A percentile compares a stretch with the other conserved stretches of the same genome.
Conservation (phyloP, 2,329 filamentous ascomycete species). For the Chrysosporium keratinophilum region DNA sequence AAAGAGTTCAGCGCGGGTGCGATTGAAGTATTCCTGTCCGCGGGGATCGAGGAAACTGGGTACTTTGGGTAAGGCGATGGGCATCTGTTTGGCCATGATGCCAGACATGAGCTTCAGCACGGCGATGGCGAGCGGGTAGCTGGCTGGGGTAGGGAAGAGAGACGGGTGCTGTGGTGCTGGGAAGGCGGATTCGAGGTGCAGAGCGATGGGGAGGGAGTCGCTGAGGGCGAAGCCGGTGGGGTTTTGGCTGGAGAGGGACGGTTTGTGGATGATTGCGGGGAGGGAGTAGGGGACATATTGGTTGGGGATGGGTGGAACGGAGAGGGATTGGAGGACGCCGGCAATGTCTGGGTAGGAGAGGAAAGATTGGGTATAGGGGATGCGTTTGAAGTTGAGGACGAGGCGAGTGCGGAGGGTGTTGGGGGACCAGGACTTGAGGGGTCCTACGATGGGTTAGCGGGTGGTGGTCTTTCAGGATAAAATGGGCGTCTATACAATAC, state of each 20-base stretch:
- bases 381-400: slow-evolving; percentile 34
- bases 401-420: slow-evolving; percentile 33
- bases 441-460: background rate
- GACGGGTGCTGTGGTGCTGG: slow-evolving; percentile 27
- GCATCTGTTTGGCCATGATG: slow-evolving; percentile 17
- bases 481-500: background rate
- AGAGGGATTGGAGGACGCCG: slow-evolving; percentile 4
- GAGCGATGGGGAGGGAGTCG: slow-evolving; percentile 30
- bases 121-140: slow-evolving; percentile 24
- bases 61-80: slow-evolving; percentile 29
- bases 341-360: slow-evolving; percentile 34
- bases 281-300: slow-evolving; percentile 26
- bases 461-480: background rate
- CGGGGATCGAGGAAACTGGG: slow-evolving; percentile 26
- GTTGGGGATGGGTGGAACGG: too few species aligned
- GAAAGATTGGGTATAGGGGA: slow-evolving; percentile 33
- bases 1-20: slow-evolving; percentile 27
- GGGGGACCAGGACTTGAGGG: slow-evolving; percentile 23
- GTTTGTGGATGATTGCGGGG: slow-evolving; percentile 31
- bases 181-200: slow-evolving; percentile 32
- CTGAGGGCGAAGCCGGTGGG: slow-evolving; percentile 15
- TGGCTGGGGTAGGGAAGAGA: slow-evolving; percentile 25
- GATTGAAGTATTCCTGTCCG: slow-evolving; percentile 29
- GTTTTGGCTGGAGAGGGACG: slow-evolving; percentile 16
- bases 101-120: slow-evolving; percentile 17